Evolutionary conservation across 2,329 filamentous ascomycete species (phyloP).

Genomic region (Colletotrichum godetiae): DNA sequence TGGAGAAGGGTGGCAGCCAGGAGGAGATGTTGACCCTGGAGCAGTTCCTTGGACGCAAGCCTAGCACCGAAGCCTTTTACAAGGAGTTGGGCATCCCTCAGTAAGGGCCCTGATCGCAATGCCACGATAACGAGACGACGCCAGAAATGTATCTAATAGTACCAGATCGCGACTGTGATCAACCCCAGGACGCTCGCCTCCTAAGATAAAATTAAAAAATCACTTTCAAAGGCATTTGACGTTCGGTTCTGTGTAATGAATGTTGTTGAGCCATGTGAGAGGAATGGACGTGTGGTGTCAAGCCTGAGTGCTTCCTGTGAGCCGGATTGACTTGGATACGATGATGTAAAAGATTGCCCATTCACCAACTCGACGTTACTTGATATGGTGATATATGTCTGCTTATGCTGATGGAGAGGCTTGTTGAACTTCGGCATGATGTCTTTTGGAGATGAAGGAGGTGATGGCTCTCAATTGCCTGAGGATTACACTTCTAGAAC

Average conservation of each 20-base stretch:
- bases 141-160: slow-evolving; percentile 12
- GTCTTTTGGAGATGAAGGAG: no score
- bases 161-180: slow-evolving; percentile 11
- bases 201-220: not conserved
- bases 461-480: not conserved
- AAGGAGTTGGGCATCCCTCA: slow-evolving; percentile 71
- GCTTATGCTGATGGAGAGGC: no score
- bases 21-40: slow-evolving; percentile 85
- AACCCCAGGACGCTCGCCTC: not conserved
- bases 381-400: no score
- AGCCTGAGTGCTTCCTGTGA: no score
- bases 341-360: no score
- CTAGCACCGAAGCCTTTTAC: slow-evolving; percentile 84
- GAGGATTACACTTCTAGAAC: not conserved
- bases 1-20: slow-evolving; percentile 81
- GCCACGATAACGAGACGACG: not conserved
- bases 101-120: slow-evolving; percentile 17
- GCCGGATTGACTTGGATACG: no score
- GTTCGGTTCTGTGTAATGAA: no score
- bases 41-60: slow-evolving; percentile 82
- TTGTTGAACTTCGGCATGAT: no score
- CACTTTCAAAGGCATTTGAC: no score
- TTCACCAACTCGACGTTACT: no score
- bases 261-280: no score
- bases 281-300: no score